Percentiles rank a stretch among this genome's conserved stretches.
Conservation (phyloP, 768 basidiomycete genomes). For the Mycena latifolia region DNA sequence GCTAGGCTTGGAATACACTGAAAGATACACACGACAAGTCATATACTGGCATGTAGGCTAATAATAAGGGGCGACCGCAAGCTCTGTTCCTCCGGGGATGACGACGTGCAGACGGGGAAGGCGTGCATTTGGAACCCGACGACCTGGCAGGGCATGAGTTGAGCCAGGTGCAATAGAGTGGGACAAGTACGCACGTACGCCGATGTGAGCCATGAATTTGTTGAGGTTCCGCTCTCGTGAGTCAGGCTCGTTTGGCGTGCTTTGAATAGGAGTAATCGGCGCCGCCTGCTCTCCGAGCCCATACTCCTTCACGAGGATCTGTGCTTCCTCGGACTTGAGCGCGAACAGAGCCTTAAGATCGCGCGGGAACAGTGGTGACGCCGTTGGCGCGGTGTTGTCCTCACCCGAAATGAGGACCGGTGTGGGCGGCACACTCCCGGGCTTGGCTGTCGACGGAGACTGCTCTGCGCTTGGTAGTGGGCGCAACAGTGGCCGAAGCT, state of each 20-base stretch:
- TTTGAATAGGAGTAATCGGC: conserved; percentile 27
- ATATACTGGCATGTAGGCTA: conserved; percentile 26
- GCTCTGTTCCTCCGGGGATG: conserved; percentile 40
- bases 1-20: background rate
- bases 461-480: conserved; percentile 63
- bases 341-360: conserved; percentile 59
- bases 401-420: conserved; percentile 24
- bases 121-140: conserved; percentile 51
- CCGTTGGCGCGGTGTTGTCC: conserved; percentile 47
- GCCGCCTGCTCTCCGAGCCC: conserved; percentile 49
- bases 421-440: conserved; percentile 40
- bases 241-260: conserved; percentile 28
- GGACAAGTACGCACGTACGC: conserved; percentile 50
- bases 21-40: background rate
- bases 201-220: conserved; percentile 61
- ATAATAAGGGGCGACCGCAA: conserved; percentile 46
- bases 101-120: conserved; percentile 35
- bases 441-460: conserved; percentile 50
- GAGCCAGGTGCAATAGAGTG: conserved; percentile 15
- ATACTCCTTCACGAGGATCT: conserved; percentile 58
- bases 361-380: conserved; percentile 62
- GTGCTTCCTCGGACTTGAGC: conserved; percentile 55
- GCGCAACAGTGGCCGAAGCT: conserved; percentile 63
- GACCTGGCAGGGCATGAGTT: conserved; percentile 7
- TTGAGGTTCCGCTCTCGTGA: conserved; percentile 54